Base-by-base conservation (phyloP, 805 yeast species). In the Candida methanosorbosa region DNA sequence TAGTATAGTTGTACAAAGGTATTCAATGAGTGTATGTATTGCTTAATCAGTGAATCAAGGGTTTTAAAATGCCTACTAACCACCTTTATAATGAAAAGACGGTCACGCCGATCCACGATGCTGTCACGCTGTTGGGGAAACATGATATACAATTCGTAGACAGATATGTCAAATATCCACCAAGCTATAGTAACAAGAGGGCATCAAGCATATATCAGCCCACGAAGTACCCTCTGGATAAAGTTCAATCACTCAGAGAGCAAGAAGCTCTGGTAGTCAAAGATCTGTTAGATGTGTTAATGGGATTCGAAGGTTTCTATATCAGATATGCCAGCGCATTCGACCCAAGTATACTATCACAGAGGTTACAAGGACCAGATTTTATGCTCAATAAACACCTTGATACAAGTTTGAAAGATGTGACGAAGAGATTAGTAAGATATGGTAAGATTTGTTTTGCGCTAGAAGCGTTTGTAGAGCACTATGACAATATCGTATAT, bases 301-400 rank as follows among this genome's bases (percentile, higher is more conserved):
- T 77, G 22, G 94, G 94, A 0, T 56, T 69, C 19, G 95, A 87
- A 53, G 97, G 97, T 1, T 64, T 66, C 16, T 85, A 81, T 49
- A 73, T 90, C 24, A 63, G 87, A 29, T 85, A 70, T 50, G 68
- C 78, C 22, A 81, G 75, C 29, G 63, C 66, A 16, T 84, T 72
- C 48, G 72, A 75, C 45, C 76, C 78, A 0, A 38, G 40, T 0
- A 50, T 57, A 23, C 34, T 48, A 9, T 61, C 57, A 12, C 63
- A 68, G 23, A 53, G 70, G 29, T 56, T 80, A 4, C 53, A 52
- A 12, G 94, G 94, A 0, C 94, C 95, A 1, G 90, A 81, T 39
- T 87, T 70, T 55, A 69, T 75, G 41, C 70, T 86, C 18, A 78
- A 82, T 28, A 80, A 75, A 43, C 75, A 72, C 38, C 61, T 92